Percentiles rank a stretch among this genome's conserved stretches.
Evolutionary conservation across 2,329 filamentous ascomycete genomes (phyloP).

Genomic region (Ophiostoma fasciatum): DNA sequence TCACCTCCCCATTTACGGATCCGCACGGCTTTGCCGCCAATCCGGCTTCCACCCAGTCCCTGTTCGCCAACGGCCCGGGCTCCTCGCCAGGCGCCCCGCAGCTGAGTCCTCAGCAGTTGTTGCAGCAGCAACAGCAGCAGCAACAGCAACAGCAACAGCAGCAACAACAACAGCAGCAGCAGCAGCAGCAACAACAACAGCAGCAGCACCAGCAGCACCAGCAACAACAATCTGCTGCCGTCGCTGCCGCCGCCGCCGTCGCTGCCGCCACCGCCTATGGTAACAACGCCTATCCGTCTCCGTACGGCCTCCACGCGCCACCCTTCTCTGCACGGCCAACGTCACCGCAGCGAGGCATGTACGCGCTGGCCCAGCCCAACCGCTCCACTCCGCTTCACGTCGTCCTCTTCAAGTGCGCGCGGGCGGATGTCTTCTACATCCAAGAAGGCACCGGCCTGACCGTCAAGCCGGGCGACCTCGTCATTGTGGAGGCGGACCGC

Average conservation of each 20-base stretch:
- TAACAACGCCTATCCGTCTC: conserved; percentile 28
- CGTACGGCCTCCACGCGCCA: conserved; percentile 30
- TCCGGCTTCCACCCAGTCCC: conserved; percentile 4
- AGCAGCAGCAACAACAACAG: conserved; percentile 14
- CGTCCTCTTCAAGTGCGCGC: conserved; percentile 90
- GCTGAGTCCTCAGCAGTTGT: conserved; percentile 2
- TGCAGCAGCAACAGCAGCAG: conserved; percentile 3
- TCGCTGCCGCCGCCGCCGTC: conserved; percentile 20
- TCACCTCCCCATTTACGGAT: conserved; percentile 25
- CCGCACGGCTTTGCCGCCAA: conserved; percentile 21
- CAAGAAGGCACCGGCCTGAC: conserved; percentile 88
- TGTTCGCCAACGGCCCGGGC: conserved; percentile 7
- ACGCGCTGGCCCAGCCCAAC: conserved; percentile 44
- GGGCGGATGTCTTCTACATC: conserved; percentile 93
- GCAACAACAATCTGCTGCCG: too few species aligned
- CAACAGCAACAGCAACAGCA: conserved; percentile 1
- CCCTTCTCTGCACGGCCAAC: conserved; percentile 35
- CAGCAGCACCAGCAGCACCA: too few species aligned
- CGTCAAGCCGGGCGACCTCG: conserved; percentile 80
- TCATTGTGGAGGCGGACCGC: conserved; percentile 94
- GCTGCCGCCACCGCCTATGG: conserved; percentile 8
- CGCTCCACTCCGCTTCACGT: conserved; percentile 66
- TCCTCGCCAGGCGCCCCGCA: conserved; percentile 1
- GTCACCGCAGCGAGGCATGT: conserved; percentile 48
- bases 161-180: conserved; percentile 3